phyloP scores from a whole-genome alignment of 2,329 filamentous ascomycete genomes.

The Pseudocercospora fuligena region DNA sequence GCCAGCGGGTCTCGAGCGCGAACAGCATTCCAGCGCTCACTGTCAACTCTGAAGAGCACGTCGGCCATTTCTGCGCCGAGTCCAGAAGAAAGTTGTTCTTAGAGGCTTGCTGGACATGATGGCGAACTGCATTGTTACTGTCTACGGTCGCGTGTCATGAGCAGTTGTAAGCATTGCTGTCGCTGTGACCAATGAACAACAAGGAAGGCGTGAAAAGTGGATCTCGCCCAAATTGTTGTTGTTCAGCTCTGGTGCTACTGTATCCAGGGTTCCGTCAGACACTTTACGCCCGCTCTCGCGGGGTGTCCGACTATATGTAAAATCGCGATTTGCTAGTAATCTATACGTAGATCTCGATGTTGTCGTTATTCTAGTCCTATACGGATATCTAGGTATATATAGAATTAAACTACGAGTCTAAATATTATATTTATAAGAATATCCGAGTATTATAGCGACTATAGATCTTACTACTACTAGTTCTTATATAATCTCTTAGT shows the following conservation, averaged over 20 bases:
- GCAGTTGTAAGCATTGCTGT: background rate
- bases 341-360: too few species aligned
- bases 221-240: background rate
- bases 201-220: background rate
- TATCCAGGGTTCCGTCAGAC: too few species aligned
- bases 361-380: too few species aligned
- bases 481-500: too few species aligned
- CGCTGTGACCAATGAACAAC: background rate
- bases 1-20: slow-evolving; percentile 21
- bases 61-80: background rate
- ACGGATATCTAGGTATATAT: too few species aligned
- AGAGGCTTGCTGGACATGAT: background rate
- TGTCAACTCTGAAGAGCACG: background rate
- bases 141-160: background rate
- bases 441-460: too few species aligned
- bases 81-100: background rate
- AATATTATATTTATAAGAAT: too few species aligned
- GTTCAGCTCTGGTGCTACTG: background rate
- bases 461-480: too few species aligned
- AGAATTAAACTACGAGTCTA: too few species aligned
- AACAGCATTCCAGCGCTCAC: slow-evolving; percentile 23
- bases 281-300: too few species aligned
- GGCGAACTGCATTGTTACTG: background rate
- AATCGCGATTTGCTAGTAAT: too few species aligned
- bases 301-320: too few species aligned